Percentiles rank a stretch among this genome's conserved stretches.
phyloP scores from a whole-genome alignment of 2,329 filamentous ascomycete genomes.

The Ceratocystis smalleyi region DNA sequence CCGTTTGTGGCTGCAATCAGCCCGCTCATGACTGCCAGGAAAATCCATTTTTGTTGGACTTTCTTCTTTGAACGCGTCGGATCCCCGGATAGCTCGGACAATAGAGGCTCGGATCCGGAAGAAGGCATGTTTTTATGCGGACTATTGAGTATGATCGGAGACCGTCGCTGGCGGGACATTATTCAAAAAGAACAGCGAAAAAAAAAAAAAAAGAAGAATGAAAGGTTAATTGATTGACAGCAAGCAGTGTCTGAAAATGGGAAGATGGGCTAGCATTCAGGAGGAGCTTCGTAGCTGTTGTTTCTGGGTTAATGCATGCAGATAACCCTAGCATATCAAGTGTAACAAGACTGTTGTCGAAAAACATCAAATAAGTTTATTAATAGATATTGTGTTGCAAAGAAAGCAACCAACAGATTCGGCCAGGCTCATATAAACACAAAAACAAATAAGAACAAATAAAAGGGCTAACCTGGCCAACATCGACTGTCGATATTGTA shows the following conservation, averaged over 20 bases:
- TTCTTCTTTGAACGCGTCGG: background rate
- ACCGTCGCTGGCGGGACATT: background rate
- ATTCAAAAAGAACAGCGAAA: background rate
- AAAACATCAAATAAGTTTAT: background rate
- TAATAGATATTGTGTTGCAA: background rate
- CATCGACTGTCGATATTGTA: background rate
- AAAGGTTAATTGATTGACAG: no score
- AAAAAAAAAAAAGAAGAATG: constrained; percentile 16
- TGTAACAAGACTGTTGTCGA: background rate
- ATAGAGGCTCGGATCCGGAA: constrained; percentile 3
- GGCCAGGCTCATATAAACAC: background rate
- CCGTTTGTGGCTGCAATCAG: constrained; percentile 69
- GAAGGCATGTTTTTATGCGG: background rate
- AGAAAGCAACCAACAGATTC: background rate
- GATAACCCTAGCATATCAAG: background rate
- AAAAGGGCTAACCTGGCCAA: background rate
- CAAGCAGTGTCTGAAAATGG: no score
- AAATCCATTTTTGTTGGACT: constrained; percentile 38
- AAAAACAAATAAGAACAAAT: background rate
- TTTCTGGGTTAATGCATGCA: background rate
- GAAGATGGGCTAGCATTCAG: no score
- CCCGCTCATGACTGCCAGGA: constrained; percentile 57
- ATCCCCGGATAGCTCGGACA: constrained; percentile 22
- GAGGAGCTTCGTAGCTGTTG: no score
- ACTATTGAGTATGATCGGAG: background rate